phyloP scores from a whole-genome alignment of 495 filamentous ascomycete species.

The Penicillium herquei region DNA sequence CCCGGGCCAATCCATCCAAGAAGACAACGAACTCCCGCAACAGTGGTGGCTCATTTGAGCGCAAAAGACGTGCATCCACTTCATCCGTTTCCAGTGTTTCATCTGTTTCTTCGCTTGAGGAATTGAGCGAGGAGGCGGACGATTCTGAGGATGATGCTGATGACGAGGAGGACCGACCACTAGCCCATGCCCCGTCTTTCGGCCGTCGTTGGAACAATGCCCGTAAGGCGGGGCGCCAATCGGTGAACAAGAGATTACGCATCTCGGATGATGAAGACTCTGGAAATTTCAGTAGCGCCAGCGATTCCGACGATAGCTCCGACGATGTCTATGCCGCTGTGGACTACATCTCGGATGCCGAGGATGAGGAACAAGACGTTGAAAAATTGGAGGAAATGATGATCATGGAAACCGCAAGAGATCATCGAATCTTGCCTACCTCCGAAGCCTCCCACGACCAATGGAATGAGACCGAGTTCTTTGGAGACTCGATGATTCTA shows the following conservation, averaged over 20 bases:
- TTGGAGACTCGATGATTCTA: conserved; percentile 50
- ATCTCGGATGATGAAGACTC: conserved; percentile 66
- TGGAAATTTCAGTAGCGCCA: conserved; percentile 41
- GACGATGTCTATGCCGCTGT: conserved; percentile 75
- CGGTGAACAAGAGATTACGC: conserved; percentile 40
- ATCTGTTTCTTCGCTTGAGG: conserved; percentile 39
- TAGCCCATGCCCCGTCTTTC: conserved; percentile 54
- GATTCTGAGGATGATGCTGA: conserved; percentile 50
- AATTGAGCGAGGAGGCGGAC: conserved; percentile 39
- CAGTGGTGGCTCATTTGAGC: conserved; percentile 21
- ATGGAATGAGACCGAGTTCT: conserved; percentile 59
- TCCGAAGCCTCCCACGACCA: conserved; percentile 42
- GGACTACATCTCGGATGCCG: conserved; percentile 73
- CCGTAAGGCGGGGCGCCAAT: conserved; percentile 47
- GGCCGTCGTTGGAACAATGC: conserved; percentile 34
- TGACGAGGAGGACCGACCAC: conserved; percentile 50
- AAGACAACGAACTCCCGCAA: conserved; percentile 29
- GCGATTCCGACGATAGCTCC: conserved; percentile 39
- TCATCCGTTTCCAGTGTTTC: conserved; percentile 46
- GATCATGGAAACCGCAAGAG: conserved; percentile 60
- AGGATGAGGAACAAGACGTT: conserved; percentile 73
- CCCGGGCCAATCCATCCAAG: conserved; percentile 23
- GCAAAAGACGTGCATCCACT: conserved; percentile 41
- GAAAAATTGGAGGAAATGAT: conserved; percentile 70
- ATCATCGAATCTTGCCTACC: conserved; percentile 28